These are phyloP conservation scores for Platismatia glauca DNA, from an alignment of 495 filamentous ascomycete species.

Conservation along the genomic window DNA sequence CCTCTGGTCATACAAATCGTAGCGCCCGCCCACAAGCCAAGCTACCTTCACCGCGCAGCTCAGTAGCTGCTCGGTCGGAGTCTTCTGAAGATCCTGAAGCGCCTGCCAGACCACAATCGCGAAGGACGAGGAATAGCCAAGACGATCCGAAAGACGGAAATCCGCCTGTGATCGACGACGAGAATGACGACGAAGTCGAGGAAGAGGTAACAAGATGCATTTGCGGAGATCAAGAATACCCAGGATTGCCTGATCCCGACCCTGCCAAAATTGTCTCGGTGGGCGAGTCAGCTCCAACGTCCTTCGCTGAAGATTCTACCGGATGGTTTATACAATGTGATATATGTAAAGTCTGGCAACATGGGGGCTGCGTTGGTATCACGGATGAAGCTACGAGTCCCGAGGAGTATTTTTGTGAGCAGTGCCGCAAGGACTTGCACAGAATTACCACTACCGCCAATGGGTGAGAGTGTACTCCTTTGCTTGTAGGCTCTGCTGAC, in stretches of 20 bases:
- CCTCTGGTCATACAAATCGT: slow-evolving; percentile 57
- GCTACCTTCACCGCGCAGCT: slow-evolving; percentile 61
- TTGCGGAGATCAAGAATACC: slow-evolving; percentile 90
- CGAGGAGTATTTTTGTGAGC: slow-evolving; percentile 96
- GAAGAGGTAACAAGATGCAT: slow-evolving; percentile 93
- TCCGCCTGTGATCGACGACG: slow-evolving; percentile 48
- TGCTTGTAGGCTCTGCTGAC: slow-evolving; percentile 22
- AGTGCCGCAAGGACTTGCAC: slow-evolving; percentile 86
- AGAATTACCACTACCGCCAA: slow-evolving; percentile 66
- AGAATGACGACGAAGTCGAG: slow-evolving; percentile 57
- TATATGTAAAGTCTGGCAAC: slow-evolving; percentile 96
- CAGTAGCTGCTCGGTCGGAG: slow-evolving; percentile 67
- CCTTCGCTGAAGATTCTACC: slow-evolving; percentile 73
- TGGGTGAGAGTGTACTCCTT: slow-evolving; percentile 59
- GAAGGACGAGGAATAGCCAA: slow-evolving; percentile 61
- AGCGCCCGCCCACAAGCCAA: slow-evolving; percentile 64
- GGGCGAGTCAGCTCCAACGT: slow-evolving; percentile 40
- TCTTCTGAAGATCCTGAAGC: slow-evolving; percentile 62
- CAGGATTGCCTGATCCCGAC: slow-evolving; percentile 68
- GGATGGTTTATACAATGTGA: slow-evolving; percentile 99
- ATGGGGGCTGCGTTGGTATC: slow-evolving; percentile 95
- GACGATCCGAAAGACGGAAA: slow-evolving; percentile 51
- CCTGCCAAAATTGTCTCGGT: slow-evolving; percentile 44
- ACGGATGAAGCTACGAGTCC: slow-evolving; percentile 85
- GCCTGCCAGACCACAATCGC: slow-evolving; percentile 52